phyloP scores from a whole-genome alignment of 2,329 filamentous ascomycete genomes.

The Xylariaceae sp. region DNA sequence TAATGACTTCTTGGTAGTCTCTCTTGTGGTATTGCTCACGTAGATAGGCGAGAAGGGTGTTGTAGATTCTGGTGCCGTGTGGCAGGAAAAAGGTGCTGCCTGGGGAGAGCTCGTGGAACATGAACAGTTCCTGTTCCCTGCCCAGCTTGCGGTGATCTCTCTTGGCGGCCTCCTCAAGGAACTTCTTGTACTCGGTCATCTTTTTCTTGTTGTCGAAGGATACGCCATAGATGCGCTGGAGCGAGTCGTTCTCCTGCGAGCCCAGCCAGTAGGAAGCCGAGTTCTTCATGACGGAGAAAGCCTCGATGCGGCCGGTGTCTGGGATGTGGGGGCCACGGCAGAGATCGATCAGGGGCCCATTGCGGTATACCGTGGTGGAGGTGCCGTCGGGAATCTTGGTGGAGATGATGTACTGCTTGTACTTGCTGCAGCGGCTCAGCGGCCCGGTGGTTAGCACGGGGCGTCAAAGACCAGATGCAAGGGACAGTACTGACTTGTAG shows the following conservation, averaged over 20 bases:
- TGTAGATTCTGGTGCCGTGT: constrained; percentile 90
- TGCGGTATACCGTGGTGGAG: constrained; percentile 89
- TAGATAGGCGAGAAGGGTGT: constrained; percentile 77
- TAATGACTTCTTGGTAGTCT: constrained; percentile 91
- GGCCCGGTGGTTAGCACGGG: not conserved
- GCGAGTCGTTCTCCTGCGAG: constrained; percentile 86
- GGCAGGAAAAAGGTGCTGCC: constrained; percentile 91
- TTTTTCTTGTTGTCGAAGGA: constrained; percentile 94
- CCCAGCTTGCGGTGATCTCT: constrained; percentile 92
- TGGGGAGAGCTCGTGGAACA: constrained; percentile 92
- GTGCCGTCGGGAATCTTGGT: constrained; percentile 87
- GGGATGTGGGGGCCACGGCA: constrained; percentile 94
- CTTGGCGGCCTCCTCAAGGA: constrained; percentile 96
- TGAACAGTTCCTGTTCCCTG: constrained; percentile 94
- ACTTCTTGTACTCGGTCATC: constrained; percentile 89
- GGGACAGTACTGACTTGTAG: constrained; percentile 55
- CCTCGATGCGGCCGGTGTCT: constrained; percentile 88
- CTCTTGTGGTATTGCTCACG: constrained; percentile 87
- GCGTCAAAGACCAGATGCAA: not conserved
- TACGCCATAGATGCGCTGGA: constrained; percentile 95
- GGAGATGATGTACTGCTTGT: constrained; percentile 96
- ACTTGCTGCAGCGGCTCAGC: constrained; percentile 54
- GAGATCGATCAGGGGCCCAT: constrained; percentile 89
- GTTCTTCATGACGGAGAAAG: constrained; percentile 85
- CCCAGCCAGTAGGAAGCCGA: constrained; percentile 84